phyloP scores from a whole-genome alignment of 2,329 filamentous ascomycete species.

The Fusarium anguioides region DNA sequence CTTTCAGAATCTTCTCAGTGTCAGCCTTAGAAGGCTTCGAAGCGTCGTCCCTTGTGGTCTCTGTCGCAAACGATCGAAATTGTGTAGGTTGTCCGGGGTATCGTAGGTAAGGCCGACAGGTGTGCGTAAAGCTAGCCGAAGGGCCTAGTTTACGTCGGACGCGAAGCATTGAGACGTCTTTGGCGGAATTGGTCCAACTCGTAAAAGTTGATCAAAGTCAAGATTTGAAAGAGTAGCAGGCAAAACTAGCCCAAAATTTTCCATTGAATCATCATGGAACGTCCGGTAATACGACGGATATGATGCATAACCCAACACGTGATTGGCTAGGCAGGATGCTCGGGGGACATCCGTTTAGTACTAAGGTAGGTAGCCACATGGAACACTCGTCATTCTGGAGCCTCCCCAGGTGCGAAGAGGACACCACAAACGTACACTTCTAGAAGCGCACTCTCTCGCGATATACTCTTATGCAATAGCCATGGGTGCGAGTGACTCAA shows the following conservation, averaged over 20 bases:
- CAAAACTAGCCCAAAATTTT: conserved; percentile 23
- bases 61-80: conserved; percentile 31
- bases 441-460: conserved; percentile 23
- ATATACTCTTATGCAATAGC: conserved; percentile 45
- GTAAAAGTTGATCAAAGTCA: conserved; percentile 10
- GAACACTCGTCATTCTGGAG: conserved; percentile 35
- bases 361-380: too few species aligned
- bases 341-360: conserved; percentile 12
- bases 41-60: conserved; percentile 4
- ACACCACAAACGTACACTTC: conserved; percentile 34
- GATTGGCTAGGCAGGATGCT: conserved; percentile 28
- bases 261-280: conserved; percentile 24
- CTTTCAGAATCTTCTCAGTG: neutral
- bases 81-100: conserved; percentile 14
- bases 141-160: conserved; percentile 31
- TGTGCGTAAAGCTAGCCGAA: conserved; percentile 21
- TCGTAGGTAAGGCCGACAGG: conserved; percentile 14
- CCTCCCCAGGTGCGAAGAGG: conserved; percentile 27
- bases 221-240: neutral
- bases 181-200: conserved; percentile 10
- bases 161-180: conserved; percentile 47
- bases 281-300: conserved; percentile 33
- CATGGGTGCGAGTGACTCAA: conserved; percentile 99
- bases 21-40: neutral
- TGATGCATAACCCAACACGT: conserved; percentile 9